A percentile compares a stretch with the other conserved stretches of the same genome.
These are phyloP conservation scores for Cryptosporidium ryanae DNA, from an alignment of 169 alveolate species.

Conservation along the genomic window DNA sequence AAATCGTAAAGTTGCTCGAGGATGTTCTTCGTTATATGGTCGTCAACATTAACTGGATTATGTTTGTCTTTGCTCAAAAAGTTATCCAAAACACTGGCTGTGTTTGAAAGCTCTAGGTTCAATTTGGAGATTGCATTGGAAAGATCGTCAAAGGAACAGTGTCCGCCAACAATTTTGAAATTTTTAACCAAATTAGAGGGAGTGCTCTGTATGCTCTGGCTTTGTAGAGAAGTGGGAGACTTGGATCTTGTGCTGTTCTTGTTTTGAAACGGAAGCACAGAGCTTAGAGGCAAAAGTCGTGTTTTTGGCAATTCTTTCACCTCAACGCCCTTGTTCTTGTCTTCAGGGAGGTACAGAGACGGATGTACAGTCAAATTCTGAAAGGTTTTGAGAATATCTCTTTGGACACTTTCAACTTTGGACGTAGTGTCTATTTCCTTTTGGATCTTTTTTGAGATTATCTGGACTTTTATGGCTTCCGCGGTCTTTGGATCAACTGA, in stretches of 20 bases:
- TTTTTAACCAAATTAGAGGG: neutral
- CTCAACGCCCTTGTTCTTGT: neutral
- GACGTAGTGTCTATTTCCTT: neutral
- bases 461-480: neutral
- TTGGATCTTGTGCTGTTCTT: neutral
- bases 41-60: neutral
- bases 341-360: neutral
- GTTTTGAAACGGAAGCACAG: neutral
- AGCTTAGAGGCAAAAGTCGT: conserved; percentile 9
- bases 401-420: conserved; percentile 1
- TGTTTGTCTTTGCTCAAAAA: neutral
- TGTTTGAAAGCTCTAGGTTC: conserved; percentile 13
- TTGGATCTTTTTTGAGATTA: neutral
- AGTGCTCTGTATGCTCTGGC: neutral
- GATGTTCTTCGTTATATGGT: neutral
- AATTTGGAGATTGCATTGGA: conserved; percentile 34
- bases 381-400: conserved; percentile 12
- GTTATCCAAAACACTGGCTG: conserved; percentile 9
- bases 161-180: neutral
- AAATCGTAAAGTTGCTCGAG: conserved; percentile 19
- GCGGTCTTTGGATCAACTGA: neutral
- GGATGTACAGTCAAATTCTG: too few relatives aligned
- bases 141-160: neutral
- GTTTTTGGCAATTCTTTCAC: conserved; percentile 23
- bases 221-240: neutral